Evolutionary conservation across 2,329 filamentous ascomycete species (phyloP), one percentile per base, ranked within the genome.

Genomic region (Venturia oleaginea): DNA sequence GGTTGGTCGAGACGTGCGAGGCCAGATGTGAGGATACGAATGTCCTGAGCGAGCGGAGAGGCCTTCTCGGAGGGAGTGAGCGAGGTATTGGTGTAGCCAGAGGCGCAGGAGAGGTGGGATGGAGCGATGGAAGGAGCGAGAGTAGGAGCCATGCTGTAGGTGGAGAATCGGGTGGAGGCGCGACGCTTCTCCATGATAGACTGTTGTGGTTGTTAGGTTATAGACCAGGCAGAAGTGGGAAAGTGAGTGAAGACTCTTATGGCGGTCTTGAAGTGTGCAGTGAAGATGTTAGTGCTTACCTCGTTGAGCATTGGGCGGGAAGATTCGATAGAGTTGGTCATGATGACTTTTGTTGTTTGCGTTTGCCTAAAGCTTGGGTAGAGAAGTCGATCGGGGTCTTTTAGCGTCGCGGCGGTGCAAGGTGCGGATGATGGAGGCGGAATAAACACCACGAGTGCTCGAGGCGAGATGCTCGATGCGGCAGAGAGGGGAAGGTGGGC

Each of bases 1-100:
- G 91, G 91, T 81, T 96, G 94, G 76, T 95, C 90, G 78, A 97
- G 89, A 72, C 92, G 90, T 71, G 91, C 87, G 68, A 96, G 85
- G 66, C 89, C 88, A 67, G 87, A 85, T 70, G 90, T 88, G 75
- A 94, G 91, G 69, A 90, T 85, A 75, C 87, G 84, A 73, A 94
- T 86, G 71, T 87, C 85, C 67, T 81, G 80, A 67, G 83, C 77
- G 72, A 82, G 81, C 67, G 82, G 81, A 73, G 82, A 80, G 57
- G 73, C 65, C 30, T 59, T 73, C 64, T 72, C 76, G 64, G 72
- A 74, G 67, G 67, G 32, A 0, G 64, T 64, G 37, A 60, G 24
- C n/a, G 54, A 48, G 38, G 64, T n/a, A 32, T 59, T 61, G 65
- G 68, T 65, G 57, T 65, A 48, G 63, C 34, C 68, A 48, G 67